Percentiles rank a stretch among this genome's conserved stretches.
These are phyloP conservation scores for Dendrobium catenatum DNA, from an alignment of 106 monocot genomes.

Conservation along the genomic window DNA sequence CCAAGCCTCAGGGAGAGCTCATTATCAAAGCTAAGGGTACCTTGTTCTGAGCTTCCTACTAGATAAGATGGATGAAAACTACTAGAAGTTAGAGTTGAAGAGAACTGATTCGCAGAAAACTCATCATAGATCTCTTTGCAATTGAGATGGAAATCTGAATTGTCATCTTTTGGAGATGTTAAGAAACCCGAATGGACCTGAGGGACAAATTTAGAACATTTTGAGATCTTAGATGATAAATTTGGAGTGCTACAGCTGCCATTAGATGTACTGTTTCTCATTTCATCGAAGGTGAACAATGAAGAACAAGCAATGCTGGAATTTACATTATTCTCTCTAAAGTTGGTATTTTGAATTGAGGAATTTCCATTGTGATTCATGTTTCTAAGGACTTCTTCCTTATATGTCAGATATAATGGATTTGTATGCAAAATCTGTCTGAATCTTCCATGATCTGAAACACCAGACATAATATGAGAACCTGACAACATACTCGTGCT, in stretches of 20 bases:
- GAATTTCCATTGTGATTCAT: not conserved
- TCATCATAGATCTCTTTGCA: slow-evolving; percentile 22
- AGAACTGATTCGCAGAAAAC: slow-evolving; percentile 6
- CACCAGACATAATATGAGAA: not conserved
- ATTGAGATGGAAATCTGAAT: not conserved
- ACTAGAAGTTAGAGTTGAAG: slow-evolving; percentile 18
- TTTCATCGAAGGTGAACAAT: too few relatives aligned
- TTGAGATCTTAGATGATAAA: not conserved
- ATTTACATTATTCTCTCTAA: slow-evolving; percentile 19
- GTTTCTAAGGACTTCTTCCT: slow-evolving; percentile 12
- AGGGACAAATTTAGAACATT: not conserved
- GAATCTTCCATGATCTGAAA: not conserved
- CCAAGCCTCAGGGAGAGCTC: slow-evolving; percentile 60
- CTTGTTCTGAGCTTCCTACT: slow-evolving; percentile 18
- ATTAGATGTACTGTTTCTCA: not conserved
- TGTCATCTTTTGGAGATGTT: not conserved
- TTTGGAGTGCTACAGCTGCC: slow-evolving; percentile 4
- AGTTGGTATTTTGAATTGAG: slow-evolving; percentile 22
- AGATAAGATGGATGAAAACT: slow-evolving; percentile 49
- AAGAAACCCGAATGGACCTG: not conserved
- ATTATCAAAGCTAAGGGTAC: slow-evolving; percentile 19
- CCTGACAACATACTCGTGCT: not conserved
- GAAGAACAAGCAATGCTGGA: slow-evolving; percentile 4
- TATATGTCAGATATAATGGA: slow-evolving; percentile 21
- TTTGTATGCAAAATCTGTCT: slow-evolving; percentile 16